A percentile compares a stretch with the other conserved stretches of the same genome.
These are phyloP conservation scores for Aspergillus ochraceus DNA, from an alignment of 2,329 filamentous ascomycete genomes.

Conservation along the genomic window DNA sequence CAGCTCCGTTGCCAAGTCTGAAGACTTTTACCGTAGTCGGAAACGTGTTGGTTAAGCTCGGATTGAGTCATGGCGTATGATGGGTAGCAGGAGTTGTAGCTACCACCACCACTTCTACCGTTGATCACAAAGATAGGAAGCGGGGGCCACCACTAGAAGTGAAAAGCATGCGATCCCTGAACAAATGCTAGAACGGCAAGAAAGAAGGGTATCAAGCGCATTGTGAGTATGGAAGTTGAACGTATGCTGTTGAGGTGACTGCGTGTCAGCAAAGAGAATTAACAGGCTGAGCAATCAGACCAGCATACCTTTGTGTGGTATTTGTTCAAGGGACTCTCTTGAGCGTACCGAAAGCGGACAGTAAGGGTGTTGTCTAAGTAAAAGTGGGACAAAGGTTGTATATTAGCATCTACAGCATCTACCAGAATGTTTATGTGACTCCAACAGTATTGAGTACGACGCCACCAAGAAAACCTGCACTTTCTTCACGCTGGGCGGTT, in stretches of 20 bases:
- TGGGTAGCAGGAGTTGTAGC: not conserved
- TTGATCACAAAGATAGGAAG: not conserved
- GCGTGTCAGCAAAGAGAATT: not conserved
- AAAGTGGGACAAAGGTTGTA: too few relatives aligned
- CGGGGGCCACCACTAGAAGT: not conserved
- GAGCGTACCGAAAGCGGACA: too few relatives aligned
- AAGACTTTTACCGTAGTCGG: not conserved
- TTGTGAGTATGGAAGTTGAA: not conserved
- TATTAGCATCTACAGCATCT: too few relatives aligned
- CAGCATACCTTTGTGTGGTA: not conserved
- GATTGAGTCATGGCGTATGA: not conserved
- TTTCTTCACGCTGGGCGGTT: too few relatives aligned
- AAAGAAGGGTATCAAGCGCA: not conserved
- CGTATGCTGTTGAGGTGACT: not conserved
- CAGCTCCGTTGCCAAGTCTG: not conserved
- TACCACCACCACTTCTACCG: not conserved
- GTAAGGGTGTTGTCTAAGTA: too few relatives aligned
- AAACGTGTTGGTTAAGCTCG: not conserved
- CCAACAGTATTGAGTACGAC: too few relatives aligned
- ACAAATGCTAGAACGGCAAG: not conserved
- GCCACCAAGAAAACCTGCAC: too few relatives aligned
- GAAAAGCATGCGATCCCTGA: not conserved
- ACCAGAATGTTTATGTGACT: too few relatives aligned
- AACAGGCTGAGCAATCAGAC: not conserved
- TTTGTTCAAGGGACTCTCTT: not conserved